These are phyloP conservation scores for Fennellomyces sp. DNA, from an alignment of 371 early-diverging fungal genomes.

Conservation along the genomic window DNA sequence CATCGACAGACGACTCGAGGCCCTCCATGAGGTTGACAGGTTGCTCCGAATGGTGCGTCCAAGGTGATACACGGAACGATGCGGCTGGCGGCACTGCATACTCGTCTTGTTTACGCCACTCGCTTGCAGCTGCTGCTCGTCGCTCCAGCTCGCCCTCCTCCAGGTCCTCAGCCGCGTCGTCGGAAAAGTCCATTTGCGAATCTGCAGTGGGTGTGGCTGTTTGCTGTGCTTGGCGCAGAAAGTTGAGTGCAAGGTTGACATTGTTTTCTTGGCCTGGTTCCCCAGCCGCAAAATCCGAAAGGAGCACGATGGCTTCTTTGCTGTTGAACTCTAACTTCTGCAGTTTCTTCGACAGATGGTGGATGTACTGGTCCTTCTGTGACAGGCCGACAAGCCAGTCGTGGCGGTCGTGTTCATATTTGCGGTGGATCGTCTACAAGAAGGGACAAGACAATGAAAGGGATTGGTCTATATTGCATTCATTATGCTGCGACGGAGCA, in stretches of 20 bases:
- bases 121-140: conserved; percentile 36
- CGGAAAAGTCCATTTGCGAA: conserved; percentile 9
- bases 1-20: conserved; percentile 20
- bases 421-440: conserved; percentile 50
- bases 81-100: conserved; percentile 8
- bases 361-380: conserved; percentile 60
- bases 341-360: conserved; percentile 50
- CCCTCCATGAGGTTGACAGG: conserved; percentile 32
- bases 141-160: conserved; percentile 51
- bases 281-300: conserved; percentile 38
- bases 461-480: not conserved
- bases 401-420: conserved; percentile 59
- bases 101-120: conserved; percentile 32
- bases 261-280: conserved; percentile 17
- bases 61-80: conserved; percentile 16
- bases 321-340: conserved; percentile 54
- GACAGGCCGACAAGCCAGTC: conserved; percentile 58
- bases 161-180: conserved; percentile 27
- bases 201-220: conserved; percentile 21
- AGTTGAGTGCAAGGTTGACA: conserved; percentile 43
- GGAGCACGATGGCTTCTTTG: conserved; percentile 52
- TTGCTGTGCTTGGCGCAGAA: conserved; percentile 48
- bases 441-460: not conserved
- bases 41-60: conserved; percentile 14
- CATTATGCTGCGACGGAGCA: no score